phyloP scores from a whole-genome alignment of 257 asterid genomes.

The Scutellaria barbata region DNA sequence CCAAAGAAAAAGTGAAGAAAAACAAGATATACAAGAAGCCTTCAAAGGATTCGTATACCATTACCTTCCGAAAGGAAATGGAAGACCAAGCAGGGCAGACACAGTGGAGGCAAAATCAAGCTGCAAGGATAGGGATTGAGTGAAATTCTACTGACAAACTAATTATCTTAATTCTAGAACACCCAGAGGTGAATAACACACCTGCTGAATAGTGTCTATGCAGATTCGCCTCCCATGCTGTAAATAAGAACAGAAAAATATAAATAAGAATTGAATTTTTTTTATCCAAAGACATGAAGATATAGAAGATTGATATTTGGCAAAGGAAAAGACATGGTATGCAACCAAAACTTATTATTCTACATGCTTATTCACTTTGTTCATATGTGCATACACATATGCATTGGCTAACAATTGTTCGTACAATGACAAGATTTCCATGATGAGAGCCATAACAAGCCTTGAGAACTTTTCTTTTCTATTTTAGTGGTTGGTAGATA shows the following conservation, averaged over 20 bases:
- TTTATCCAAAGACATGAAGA: neutral
- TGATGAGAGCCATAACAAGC: constrained; percentile 9
- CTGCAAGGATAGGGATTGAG: constrained; percentile 56
- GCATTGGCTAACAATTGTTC: neutral
- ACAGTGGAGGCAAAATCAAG: constrained; percentile 92
- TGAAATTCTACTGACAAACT: constrained; percentile 30
- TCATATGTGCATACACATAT: neutral
- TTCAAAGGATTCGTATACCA: constrained; percentile 35
- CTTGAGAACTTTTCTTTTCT: constrained; percentile 16
- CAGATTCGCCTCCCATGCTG: constrained; percentile 74
- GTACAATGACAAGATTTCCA: constrained; percentile 12
- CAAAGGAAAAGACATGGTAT: too few relatives aligned
- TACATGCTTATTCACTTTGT: neutral
- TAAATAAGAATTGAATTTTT: constrained; percentile 19
- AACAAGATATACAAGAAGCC: neutral
- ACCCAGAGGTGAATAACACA: constrained; percentile 35
- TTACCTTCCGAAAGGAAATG: constrained; percentile 97
- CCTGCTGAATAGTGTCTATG: constrained; percentile 79
- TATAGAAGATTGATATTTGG: neutral
- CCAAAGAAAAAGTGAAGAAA: neutral
- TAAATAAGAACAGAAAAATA: constrained; percentile 33
- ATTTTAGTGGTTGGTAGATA: neutral
- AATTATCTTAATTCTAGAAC: constrained; percentile 30
- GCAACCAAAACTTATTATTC: neutral
- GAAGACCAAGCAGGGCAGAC: constrained; percentile 86